These are phyloP conservation scores for Coniochaeta sp. DNA, from an alignment of 2,329 filamentous ascomycete genomes.

Conservation along the genomic window DNA sequence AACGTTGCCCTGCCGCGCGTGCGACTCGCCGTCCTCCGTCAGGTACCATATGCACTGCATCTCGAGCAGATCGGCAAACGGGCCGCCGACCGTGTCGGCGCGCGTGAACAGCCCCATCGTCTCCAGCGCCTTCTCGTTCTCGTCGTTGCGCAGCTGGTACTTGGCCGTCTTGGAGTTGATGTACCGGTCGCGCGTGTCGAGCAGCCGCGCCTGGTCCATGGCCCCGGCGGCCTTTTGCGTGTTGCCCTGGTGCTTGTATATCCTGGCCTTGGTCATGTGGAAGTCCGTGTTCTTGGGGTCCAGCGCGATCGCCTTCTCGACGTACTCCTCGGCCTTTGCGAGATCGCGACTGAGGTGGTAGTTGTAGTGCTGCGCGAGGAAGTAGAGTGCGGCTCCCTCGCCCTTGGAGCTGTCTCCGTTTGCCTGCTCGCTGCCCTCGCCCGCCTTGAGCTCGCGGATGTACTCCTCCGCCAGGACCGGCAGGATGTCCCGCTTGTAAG, in stretches of 20 bases:
- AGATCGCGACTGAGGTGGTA: constrained; percentile 83
- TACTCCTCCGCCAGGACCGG: constrained; percentile 74
- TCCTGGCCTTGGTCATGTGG: constrained; percentile 89
- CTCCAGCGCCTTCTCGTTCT: constrained; percentile 77
- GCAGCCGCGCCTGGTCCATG: constrained; percentile 79
- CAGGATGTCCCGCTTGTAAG: constrained; percentile 69
- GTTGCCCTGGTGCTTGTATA: constrained; percentile 86
- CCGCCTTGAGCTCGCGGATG: constrained; percentile 44
- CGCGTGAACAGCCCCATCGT: constrained; percentile 93
- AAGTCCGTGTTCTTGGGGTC: constrained; percentile 81
- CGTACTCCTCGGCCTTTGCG: constrained; percentile 70
- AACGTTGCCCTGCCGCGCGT: constrained; percentile 72
- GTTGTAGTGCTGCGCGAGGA: constrained; percentile 95
- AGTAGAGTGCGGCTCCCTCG: constrained; percentile 77
- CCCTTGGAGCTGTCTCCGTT: constrained; percentile 50
- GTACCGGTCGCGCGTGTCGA: constrained; percentile 88
- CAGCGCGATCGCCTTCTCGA: constrained; percentile 75
- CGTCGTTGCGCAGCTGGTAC: constrained; percentile 88
- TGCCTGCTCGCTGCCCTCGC: constrained; percentile 35
- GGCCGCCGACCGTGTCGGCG: constrained; percentile 80
- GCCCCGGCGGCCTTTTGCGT: constrained; percentile 70
- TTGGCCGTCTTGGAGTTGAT: constrained; percentile 99
- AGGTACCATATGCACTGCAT: constrained; percentile 99
- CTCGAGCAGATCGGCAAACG: constrained; percentile 83
- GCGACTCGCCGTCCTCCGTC: constrained; percentile 89